These are phyloP conservation scores for Fereydounia khargensis DNA, from an alignment of 1,284 basidiomycete genomes.

Conservation along the genomic window DNA sequence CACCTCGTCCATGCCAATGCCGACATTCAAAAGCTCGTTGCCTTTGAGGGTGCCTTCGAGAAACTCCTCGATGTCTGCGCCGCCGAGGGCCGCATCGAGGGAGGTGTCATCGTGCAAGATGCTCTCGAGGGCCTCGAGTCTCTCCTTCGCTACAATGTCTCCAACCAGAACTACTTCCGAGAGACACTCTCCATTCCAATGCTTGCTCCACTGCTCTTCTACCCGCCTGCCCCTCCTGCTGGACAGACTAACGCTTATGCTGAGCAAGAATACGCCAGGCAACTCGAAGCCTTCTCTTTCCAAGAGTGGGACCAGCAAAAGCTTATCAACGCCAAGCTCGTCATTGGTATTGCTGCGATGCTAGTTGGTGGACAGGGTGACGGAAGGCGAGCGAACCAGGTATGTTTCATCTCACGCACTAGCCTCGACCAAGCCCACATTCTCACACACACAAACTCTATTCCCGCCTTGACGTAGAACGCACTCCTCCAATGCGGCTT, in stretches of 20 bases:
- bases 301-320: conserved; percentile 97
- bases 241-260: conserved; percentile 63
- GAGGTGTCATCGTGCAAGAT: conserved; percentile 80
- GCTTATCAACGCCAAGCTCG: conserved; percentile 71
- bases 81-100: conserved; percentile 82
- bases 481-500: conserved; percentile 65
- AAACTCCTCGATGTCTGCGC: conserved; percentile 85
- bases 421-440: neutral
- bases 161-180: conserved; percentile 97
- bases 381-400: conserved; percentile 62
- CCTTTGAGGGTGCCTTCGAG: conserved; percentile 96
- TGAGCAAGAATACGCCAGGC: conserved; percentile 35
- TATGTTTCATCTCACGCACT: neutral
- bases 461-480: no score
- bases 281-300: conserved; percentile 84
- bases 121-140: conserved; percentile 80
- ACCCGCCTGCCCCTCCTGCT: conserved; percentile 64
- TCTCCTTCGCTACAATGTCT: conserved; percentile 85
- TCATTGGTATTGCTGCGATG: conserved; percentile 74
- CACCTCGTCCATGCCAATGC: conserved; percentile 79
- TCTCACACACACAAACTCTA: neutral
- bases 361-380: conserved; percentile 60
- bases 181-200: conserved; percentile 81
- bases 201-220: conserved; percentile 79
- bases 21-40: conserved; percentile 94